phyloP scores from a whole-genome alignment of 2,329 filamentous ascomycete species.

The Colletotrichum siamense region DNA sequence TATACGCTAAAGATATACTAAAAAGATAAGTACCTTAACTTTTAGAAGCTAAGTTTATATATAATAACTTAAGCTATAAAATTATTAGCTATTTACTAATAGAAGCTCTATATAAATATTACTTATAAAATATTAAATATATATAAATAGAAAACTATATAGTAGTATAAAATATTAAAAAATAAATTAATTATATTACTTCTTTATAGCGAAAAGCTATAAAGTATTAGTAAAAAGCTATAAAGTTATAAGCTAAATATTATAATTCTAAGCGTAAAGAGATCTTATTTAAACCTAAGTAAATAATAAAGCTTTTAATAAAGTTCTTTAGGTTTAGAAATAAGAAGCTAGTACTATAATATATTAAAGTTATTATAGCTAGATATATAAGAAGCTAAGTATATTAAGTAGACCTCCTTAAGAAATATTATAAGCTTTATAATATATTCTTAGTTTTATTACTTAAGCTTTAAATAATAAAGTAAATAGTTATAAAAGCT shows the following conservation, averaged over 20 bases:
- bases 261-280: not conserved
- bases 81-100: not conserved
- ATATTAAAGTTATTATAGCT: not conserved
- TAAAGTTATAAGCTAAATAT: not conserved
- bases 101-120: not conserved
- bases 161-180: not conserved
- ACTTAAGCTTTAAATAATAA: not conserved
- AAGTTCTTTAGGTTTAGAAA: not conserved
- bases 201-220: not conserved
- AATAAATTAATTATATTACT: not conserved
- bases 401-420: not conserved
- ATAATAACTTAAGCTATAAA: too few relatives aligned
- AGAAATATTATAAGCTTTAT: not conserved
- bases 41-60: not conserved
- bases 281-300: not conserved
- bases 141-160: not conserved
- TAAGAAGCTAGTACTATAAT: not conserved
- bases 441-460: not conserved
- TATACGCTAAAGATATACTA: not conserved
- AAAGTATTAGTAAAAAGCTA: not conserved
- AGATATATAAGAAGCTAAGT: fast-evolving
- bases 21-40: not conserved
- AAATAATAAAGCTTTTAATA: too few relatives aligned
- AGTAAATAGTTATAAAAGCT: not conserved
- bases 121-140: not conserved